phyloP scores from a whole-genome alignment of 805 yeast species.

The Candida xiaguanensis region DNA sequence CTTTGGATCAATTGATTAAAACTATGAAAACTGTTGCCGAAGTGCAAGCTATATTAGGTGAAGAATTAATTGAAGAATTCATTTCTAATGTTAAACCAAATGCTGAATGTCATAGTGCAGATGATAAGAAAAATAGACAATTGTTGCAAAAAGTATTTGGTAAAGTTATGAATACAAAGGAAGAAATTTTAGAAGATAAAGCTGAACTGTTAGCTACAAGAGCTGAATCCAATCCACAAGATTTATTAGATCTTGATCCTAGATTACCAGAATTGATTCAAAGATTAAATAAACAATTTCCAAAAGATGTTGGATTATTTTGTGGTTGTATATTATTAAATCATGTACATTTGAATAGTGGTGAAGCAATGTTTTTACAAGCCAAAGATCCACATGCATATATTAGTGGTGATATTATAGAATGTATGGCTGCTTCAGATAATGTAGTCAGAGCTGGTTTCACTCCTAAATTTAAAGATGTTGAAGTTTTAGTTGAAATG shows the following conservation, averaged over 20 bases:
- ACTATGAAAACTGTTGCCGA: slow-evolving; percentile 76
- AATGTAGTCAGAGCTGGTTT: slow-evolving; percentile 98
- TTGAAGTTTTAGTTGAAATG: slow-evolving; percentile 81
- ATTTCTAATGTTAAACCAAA: slow-evolving; percentile 41
- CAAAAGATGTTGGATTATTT: slow-evolving; percentile 89
- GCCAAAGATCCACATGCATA: slow-evolving; percentile 99
- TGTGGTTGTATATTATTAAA: slow-evolving; percentile 93
- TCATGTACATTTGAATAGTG: slow-evolving; percentile 76
- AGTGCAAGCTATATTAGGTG: slow-evolving; percentile 66
- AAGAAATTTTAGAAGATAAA: slow-evolving; percentile 47
- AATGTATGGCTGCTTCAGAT: slow-evolving; percentile 99
- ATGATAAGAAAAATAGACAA: slow-evolving; percentile 56
- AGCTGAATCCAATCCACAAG: slow-evolving; percentile 54
- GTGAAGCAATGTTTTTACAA: slow-evolving; percentile 94
- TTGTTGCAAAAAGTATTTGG: slow-evolving; percentile 74
- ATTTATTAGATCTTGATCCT: slow-evolving; percentile 46
- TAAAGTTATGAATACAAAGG: slow-evolving; percentile 80
- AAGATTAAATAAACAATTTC: slow-evolving; percentile 83
- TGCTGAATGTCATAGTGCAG: slow-evolving; percentile 47
- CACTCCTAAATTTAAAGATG: slow-evolving; percentile 99
- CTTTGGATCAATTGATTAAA: slow-evolving; percentile 69
- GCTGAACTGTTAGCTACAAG: slow-evolving; percentile 67
- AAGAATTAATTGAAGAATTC: slow-evolving; percentile 52
- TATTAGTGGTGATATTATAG: slow-evolving; percentile 94
- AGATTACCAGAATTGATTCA: slow-evolving; percentile 70